These are phyloP conservation scores for Aspergillus kassunensis DNA, from an alignment of 495 filamentous ascomycete species.

Conservation along the genomic window DNA sequence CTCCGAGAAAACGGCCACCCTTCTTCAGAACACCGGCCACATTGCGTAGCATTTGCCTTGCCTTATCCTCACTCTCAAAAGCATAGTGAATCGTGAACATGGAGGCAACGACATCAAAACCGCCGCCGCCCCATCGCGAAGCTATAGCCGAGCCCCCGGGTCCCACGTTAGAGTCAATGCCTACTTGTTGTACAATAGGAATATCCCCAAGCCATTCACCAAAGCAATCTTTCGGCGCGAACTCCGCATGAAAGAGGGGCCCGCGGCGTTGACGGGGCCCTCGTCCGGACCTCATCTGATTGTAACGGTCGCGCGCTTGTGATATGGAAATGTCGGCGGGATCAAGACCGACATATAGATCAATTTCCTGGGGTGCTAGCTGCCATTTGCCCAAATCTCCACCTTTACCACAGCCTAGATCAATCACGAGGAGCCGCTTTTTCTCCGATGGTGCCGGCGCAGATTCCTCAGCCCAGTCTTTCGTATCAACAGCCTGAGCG, in stretches of 20 bases:
- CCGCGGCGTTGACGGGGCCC: constrained; percentile 52
- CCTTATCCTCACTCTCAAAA: constrained; percentile 86
- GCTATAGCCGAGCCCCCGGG: constrained; percentile 52
- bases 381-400: constrained; percentile 96
- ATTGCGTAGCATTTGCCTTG: constrained; percentile 87
- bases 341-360: constrained; percentile 88
- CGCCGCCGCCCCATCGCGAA: constrained; percentile 64
- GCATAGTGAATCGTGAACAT: constrained; percentile 99
- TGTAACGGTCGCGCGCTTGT: constrained; percentile 82
- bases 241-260: constrained; percentile 75
- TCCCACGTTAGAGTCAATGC: constrained; percentile 66
- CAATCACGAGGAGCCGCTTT: constrained; percentile 70
- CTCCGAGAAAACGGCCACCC: constrained; percentile 87
- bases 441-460: constrained; percentile 38
- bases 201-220: constrained; percentile 74
- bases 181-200: constrained; percentile 73
- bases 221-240: constrained; percentile 86
- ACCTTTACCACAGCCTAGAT: constrained; percentile 95
- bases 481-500: constrained; percentile 33
- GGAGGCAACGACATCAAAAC: constrained; percentile 94
- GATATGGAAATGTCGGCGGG: constrained; percentile 87
- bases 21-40: constrained; percentile 87
- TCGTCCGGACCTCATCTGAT: constrained; percentile 62
- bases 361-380: constrained; percentile 75
- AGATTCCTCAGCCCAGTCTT: constrained; percentile 51